Evolutionary conservation across 2,329 filamentous ascomycete species (phyloP), one percentile per base, ranked within the genome.

Genomic region (Beauveria caledonica): DNA sequence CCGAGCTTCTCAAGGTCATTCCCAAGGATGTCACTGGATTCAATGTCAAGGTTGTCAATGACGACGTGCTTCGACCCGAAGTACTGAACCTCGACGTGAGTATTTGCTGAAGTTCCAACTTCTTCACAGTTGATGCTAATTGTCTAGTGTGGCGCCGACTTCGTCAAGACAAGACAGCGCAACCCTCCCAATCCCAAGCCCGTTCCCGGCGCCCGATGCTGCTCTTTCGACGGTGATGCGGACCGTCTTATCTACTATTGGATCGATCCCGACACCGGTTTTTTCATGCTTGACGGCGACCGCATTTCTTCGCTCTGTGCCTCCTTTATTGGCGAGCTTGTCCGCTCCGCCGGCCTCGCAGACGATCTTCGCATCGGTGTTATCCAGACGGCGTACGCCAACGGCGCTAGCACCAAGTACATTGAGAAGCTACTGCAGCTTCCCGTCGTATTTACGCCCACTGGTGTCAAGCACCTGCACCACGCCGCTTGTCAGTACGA

Each of bases 161-260:
- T 86, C 68, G 94, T 99, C 75, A 99, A 99, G 80, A 97, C 94
- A 19, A 91, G 91, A 76, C 94, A 99, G 78, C 86, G 92, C 64
- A 89, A 91, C 62, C 94, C 94, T 56, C 89, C 89, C 46, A 87
- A 79, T 33, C 93, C 91, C 58, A 91, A 92, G 72, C 89, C 89
- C 48, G 81, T 85, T 36, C 81, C 85, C 1, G 86, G 88, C 60
- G 87, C 88, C 64, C 88, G 94, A 62, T 93, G 86, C 80, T 93
- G 90, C 74, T 97, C 93, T 9, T 83, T 96, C 61, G 94, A 99
- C 67, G 94, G 94, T 58, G 94, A 99, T 71, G 94, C 94, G 17
- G 94, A 99, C 73, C 89, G 94, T 61, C 81, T 99, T 63, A 90
- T 97, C 61, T 97, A 96, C 80, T 97, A 97, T 79, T 97, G 92